Evolutionary conservation across 2,329 filamentous ascomycete species (phyloP), one percentile per base, ranked within the genome.

Genomic region (Chalara sp.): DNA sequence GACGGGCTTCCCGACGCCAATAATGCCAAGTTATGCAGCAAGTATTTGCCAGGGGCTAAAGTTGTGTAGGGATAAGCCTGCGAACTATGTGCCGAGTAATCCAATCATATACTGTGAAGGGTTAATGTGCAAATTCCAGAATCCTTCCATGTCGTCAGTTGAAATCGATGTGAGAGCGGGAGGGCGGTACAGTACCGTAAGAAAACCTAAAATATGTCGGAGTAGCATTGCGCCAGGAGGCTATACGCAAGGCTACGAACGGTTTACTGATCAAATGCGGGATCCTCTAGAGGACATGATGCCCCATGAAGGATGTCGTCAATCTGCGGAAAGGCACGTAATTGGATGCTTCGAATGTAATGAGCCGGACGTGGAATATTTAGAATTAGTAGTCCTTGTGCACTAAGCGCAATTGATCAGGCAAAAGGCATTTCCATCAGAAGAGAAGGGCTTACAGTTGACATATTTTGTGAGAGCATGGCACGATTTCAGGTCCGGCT

Each of bases 81-180:
- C 21, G 21, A 21, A 21, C 21, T 21, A 21, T 21, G 21, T 21
- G 21, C 21, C 21, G 21, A 21, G 21, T 21, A 21, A 21, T 21
- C 21, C 21, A 21, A 21, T 21, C 21, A 21, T 21, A 21, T 21
- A 21, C 21, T 21, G 21, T 21, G 21, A 21, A 21, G 21, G 21
- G 21, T 21, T 21, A 39, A 39, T 53, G 47, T 50, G 44, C 48
- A 47, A 44, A 48, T 53, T 53, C 48, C 44, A 50, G 32, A 50
- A 53, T 30, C 35, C 44, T 53, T 53, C 44, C 44, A 47, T 32
- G 31, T 37, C 47, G 33, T 43, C 13, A 10, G n/a, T 39, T 39
- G 35, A n/a, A n/a, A 39, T 32, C 28, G 8, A 50, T 44, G 48
- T 46, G 48, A 48, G 47, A 53, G 11, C 42, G 42, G n/a, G 42